Percentiles rank a stretch among this genome's conserved stretches.
Conservation (phyloP, 257 asterid genomes). For the Fraxinus quadrangulata region DNA sequence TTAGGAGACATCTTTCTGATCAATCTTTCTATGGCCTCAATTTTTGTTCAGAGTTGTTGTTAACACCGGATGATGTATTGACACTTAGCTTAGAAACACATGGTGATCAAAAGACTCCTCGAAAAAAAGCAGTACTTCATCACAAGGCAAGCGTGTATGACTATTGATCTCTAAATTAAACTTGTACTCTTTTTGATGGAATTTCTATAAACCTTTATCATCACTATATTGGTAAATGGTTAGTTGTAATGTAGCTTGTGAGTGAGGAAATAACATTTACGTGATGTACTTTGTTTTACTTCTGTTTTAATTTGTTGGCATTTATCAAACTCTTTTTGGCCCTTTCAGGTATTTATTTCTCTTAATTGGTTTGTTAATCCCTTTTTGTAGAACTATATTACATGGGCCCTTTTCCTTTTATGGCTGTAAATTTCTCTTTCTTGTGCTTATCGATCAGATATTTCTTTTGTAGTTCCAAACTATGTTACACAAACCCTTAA, state of each 20-base stretch:
- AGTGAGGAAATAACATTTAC: not conserved
- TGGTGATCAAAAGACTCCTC: slow-evolving; percentile 40
- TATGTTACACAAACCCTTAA: not conserved
- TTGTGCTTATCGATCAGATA: not conserved
- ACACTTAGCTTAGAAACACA: slow-evolving; percentile 51
- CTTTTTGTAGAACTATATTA: not conserved
- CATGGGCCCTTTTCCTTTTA: not conserved
- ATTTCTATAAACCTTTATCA: not conserved
- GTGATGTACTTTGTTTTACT: not conserved
- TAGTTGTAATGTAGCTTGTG: not conserved
- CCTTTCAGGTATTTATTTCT: not conserved
- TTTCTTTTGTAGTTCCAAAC: not conserved
- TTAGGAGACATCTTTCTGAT: slow-evolving; percentile 50
- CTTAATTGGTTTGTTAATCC: not conserved
- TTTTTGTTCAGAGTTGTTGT: slow-evolving; percentile 65
- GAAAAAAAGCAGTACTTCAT: slow-evolving; percentile 71
- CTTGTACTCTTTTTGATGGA: not conserved
- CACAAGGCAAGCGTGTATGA: slow-evolving; percentile 83
- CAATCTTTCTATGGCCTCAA: slow-evolving; percentile 59
- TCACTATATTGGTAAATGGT: not conserved
- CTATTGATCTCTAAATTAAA: slow-evolving; percentile 3
- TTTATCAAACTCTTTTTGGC: not conserved
- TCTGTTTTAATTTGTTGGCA: not conserved
- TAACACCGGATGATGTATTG: slow-evolving; percentile 62
- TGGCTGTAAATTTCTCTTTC: not conserved